Evolutionary conservation across 1,139 yeast species (phyloP), one percentile per base, ranked within the genome.

Genomic region (Lodderomyces orthopsilosis): DNA sequence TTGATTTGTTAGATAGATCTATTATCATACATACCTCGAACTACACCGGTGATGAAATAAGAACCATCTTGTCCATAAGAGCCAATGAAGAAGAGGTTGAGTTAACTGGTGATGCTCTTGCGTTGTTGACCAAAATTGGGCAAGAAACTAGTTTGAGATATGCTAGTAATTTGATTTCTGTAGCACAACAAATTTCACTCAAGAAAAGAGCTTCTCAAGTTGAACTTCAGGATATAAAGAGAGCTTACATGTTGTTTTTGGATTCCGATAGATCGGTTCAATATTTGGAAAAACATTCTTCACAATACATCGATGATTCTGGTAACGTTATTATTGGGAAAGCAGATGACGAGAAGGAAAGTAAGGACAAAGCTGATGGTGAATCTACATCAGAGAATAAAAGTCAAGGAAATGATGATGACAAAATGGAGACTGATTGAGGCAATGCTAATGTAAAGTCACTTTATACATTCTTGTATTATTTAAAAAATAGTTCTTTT

Each of bases 51-150:
- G 91, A 86, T 41, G 98, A 94, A 63, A 85, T 93, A 57, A 77
- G 83, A 57, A 82, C 93, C 45, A 94, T 94, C 55, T 70, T 94
- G 51, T 77, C 88, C 21, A 93, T 93, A 52, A 79, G 99, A 60
- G 90, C 97, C n/a, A 85, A 83, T 55, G 98, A 93, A 62, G 99
- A 94, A 65, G 98, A 93, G 65, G 94, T 88, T 38, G 96, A 89
- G 54, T 72, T 93, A 51, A 68, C 82, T 21, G 74, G 77, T 4
- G 97, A 91, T 62, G 97, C 97, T 0, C 74, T 93, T 52, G 95
- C 89, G 38, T 74, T 93, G 55, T 78, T 94, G 55, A 89, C 98
- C 24, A 91, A 91, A 65, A 90, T 91, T 54, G 98, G 97, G 12
- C 78, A 79, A 52, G 98, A 94, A 62, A 88, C 98, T 4, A 84